phyloP scores from a whole-genome alignment of 768 basidiomycete species.

The Calocera viscosa region DNA sequence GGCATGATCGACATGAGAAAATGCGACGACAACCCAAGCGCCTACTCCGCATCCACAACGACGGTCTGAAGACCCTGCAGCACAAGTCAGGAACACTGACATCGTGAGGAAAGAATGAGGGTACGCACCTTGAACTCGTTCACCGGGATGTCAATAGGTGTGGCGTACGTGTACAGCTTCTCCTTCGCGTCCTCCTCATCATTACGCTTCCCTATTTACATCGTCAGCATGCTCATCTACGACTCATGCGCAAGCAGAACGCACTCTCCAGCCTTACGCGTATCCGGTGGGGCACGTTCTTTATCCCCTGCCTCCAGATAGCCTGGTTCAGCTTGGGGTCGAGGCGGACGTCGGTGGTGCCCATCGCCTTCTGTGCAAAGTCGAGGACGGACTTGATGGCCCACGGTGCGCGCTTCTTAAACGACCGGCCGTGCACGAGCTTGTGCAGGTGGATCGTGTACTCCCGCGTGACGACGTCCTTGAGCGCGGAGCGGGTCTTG shows the following conservation, averaged over 20 bases:
- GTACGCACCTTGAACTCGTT: conserved; percentile 66
- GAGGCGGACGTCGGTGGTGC: conserved; percentile 82
- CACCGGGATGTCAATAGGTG: conserved; percentile 51
- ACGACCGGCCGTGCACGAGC: conserved; percentile 77
- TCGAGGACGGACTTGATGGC: conserved; percentile 88
- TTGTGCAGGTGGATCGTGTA: conserved; percentile 99
- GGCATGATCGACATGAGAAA: conserved; percentile 8
- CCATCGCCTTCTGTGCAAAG: conserved; percentile 92
- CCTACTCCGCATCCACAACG: conserved; percentile 68
- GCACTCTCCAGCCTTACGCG: conserved; percentile 87
- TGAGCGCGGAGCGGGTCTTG: conserved; percentile 91
- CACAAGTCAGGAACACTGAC: conserved; percentile 14
- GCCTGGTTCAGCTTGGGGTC: conserved; percentile 90
- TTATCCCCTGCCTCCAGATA: conserved; percentile 87
- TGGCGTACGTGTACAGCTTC: conserved; percentile 89
- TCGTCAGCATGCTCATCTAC: background rate
- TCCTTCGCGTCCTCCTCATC: conserved; percentile 98
- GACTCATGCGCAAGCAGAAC: conserved; percentile 24
- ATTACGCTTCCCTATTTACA: conserved; percentile 73
- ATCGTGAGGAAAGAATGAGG: conserved; percentile 14
- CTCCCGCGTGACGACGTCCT: conserved; percentile 96
- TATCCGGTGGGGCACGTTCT: conserved; percentile 83
- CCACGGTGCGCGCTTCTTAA: conserved; percentile 96
- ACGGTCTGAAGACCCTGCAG: conserved; percentile 71
- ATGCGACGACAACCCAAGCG: background rate